Percentiles rank a stretch among this genome's conserved stretches.
Conservation (phyloP, 257 asterid genomes). For the Leonotis leonurus region DNA sequence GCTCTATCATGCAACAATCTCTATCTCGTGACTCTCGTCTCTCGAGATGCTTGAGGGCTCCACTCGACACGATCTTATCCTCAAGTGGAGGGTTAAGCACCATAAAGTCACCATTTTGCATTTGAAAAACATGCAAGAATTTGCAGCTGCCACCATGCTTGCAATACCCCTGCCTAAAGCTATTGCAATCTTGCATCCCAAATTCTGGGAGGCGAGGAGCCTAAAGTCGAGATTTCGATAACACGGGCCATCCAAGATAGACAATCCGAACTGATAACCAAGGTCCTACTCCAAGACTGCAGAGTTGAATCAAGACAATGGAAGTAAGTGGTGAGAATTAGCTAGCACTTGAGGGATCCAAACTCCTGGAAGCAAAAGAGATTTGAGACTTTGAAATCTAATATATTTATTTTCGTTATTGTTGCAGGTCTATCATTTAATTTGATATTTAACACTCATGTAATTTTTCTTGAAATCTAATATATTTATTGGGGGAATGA, state of each 20-base stretch:
- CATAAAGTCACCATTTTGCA: conserved; percentile 13
- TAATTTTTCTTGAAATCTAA: no score
- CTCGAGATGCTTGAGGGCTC: conserved; percentile 22
- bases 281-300: no score
- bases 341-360: conserved; percentile 1
- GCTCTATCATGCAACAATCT: no score
- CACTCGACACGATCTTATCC: no score
- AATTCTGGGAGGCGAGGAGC: neutral
- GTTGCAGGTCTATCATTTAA: no score
- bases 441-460: no score
- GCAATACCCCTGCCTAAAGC: conserved; percentile 25
- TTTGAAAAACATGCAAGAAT: conserved; percentile 20
- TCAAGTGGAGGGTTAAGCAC: conserved; percentile 23
- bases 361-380: no score
- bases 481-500: no score
- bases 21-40: no score
- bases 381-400: no score
- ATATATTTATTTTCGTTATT: no score
- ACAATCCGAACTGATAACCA: no score
- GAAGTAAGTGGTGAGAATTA: neutral
- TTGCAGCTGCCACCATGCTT: conserved; percentile 25
- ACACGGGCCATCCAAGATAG: neutral
- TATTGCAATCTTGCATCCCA: conserved; percentile 7
- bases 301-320: neutral
- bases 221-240: neutral